These are phyloP conservation scores for Vigna angularis DNA, from an alignment of 306 rosid genomes.

Conservation along the genomic window DNA sequence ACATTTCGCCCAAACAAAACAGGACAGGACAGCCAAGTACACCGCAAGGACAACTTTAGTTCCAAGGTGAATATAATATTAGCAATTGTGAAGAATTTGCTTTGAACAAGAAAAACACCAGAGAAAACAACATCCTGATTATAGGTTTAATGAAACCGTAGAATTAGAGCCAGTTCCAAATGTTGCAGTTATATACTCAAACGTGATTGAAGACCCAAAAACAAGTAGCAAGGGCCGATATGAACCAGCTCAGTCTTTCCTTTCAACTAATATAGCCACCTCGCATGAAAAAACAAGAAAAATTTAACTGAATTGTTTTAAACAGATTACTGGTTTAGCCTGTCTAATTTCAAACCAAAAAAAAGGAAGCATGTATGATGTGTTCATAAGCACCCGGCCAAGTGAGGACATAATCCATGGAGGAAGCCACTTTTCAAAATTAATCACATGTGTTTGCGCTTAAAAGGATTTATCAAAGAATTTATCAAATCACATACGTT, in stretches of 20 bases:
- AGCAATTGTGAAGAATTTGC: not conserved
- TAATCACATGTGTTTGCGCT: conserved; percentile 9
- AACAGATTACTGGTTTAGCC: not conserved
- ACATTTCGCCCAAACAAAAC: not conserved
- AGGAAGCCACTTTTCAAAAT: conserved; percentile 20
- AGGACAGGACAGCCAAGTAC: not conserved
- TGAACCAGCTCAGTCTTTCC: conserved; percentile 1
- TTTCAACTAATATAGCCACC: conserved; percentile 20
- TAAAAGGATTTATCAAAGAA: conserved; percentile 20
- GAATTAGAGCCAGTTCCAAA: conserved; percentile 1
- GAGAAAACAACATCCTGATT: not conserved
- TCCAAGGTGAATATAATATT: conserved; percentile 1
- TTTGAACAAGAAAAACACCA: not conserved
- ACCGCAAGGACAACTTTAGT: not conserved
- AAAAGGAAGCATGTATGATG: conserved; percentile 2
- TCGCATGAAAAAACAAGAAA: conserved; percentile 15
- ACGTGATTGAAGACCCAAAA: not conserved
- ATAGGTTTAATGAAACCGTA: conserved; percentile 1
- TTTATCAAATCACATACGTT: not conserved
- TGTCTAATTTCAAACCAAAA: not conserved
- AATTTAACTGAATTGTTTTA: not conserved
- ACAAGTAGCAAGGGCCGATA: not conserved
- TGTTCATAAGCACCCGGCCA: conserved; percentile 20
- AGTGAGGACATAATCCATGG: not conserved
- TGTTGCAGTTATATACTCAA: not conserved